Percentiles rank a stretch among this genome's conserved stretches.
phyloP scores from a whole-genome alignment of 2,329 filamentous ascomycete species.

The Colletotrichum tropicicola region DNA sequence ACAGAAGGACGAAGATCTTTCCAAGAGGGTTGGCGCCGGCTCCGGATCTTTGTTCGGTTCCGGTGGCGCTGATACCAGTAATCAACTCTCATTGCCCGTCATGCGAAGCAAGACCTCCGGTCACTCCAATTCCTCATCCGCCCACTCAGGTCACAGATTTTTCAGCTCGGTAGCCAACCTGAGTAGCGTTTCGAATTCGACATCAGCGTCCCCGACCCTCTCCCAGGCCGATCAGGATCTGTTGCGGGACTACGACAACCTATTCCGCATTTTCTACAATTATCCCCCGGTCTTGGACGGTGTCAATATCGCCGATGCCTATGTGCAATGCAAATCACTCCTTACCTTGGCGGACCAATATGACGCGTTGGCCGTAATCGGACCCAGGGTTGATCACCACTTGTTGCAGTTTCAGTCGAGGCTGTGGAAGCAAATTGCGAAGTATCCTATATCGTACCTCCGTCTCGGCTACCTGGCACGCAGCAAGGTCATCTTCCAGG shows the following conservation, averaged over 20 bases:
- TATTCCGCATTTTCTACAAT: slow-evolving; percentile 97
- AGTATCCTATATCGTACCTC: slow-evolving; percentile 92
- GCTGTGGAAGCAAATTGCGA: slow-evolving; percentile 95
- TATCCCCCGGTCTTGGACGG: slow-evolving; percentile 83
- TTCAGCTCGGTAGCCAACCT: slow-evolving; percentile 91
- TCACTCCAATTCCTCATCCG: slow-evolving; percentile 63
- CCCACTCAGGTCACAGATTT: slow-evolving; percentile 64
- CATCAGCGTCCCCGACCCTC: slow-evolving; percentile 50
- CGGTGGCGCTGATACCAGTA: not conserved
- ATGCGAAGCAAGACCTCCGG: slow-evolving; percentile 68
- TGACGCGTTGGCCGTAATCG: slow-evolving; percentile 87
- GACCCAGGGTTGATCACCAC: slow-evolving; percentile 91
- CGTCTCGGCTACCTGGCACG: slow-evolving; percentile 88
- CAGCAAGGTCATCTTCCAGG: slow-evolving; percentile 83
- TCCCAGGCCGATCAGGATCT: slow-evolving; percentile 76
- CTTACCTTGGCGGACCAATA: slow-evolving; percentile 93
- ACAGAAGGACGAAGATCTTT: slow-evolving; percentile 69
- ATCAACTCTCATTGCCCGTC: slow-evolving; percentile 26
- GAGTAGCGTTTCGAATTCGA: slow-evolving; percentile 58
- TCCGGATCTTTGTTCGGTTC: slow-evolving; percentile 65
- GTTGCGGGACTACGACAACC: slow-evolving; percentile 92
- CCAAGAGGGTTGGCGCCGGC: slow-evolving; percentile 29
- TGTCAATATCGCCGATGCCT: slow-evolving; percentile 90
- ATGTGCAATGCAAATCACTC: slow-evolving; percentile 92
- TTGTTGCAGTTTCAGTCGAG: slow-evolving; percentile 89